These are phyloP conservation scores for Scheffersomyces titani DNA, from an alignment of 1,139 yeast genomes.

Conservation along the genomic window DNA sequence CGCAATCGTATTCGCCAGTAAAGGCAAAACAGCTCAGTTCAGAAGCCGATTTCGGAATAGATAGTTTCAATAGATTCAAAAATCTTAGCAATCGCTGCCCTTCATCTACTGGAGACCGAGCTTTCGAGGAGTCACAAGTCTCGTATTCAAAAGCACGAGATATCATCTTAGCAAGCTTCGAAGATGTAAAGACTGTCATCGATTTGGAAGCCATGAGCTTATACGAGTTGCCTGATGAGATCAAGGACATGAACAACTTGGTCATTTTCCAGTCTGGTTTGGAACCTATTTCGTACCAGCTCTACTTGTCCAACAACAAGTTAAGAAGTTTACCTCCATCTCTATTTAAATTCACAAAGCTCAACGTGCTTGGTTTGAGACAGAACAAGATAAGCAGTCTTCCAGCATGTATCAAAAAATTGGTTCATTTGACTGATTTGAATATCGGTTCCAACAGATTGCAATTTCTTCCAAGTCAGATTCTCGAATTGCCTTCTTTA, in stretches of 20 bases:
- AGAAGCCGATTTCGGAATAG: constrained; percentile 51
- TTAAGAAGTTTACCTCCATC: constrained; percentile 52
- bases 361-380: constrained; percentile 57
- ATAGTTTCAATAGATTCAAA: constrained; percentile 42
- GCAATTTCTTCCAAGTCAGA: constrained; percentile 54
- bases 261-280: constrained; percentile 35
- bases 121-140: constrained; percentile 7
- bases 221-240: constrained; percentile 52
- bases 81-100: constrained; percentile 30
- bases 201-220: constrained; percentile 46
- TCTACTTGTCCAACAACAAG: constrained; percentile 54
- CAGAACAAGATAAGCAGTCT: constrained; percentile 49
- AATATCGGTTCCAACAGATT: constrained; percentile 55
- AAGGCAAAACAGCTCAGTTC: constrained; percentile 26
- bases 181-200: constrained; percentile 37
- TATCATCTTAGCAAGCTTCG: constrained; percentile 41
- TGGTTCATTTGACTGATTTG: constrained; percentile 46
- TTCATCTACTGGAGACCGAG: constrained; percentile 19
- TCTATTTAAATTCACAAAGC: constrained; percentile 48
- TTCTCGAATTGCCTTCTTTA: constrained; percentile 44
- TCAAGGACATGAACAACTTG: constrained; percentile 53
- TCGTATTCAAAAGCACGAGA: constrained; percentile 28
- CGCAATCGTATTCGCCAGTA: constrained; percentile 11
- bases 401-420: constrained; percentile 53
- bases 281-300: constrained; percentile 38